Conservation (phyloP, 73 alveolate genomes). For the Uronychia binucleata region DNA sequence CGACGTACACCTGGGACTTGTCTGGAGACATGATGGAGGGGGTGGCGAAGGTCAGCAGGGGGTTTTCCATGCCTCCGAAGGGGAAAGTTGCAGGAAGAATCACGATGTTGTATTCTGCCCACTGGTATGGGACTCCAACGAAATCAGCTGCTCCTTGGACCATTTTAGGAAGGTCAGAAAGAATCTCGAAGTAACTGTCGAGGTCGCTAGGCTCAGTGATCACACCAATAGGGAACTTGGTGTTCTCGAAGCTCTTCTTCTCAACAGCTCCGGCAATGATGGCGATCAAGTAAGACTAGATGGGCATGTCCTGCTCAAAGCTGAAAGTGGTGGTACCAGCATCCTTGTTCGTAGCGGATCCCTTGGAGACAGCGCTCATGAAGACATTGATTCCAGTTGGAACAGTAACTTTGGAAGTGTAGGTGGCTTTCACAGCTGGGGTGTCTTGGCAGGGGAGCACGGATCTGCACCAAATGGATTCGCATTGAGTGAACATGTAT, state of each 20-base stretch:
- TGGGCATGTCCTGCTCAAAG: conserved; percentile 55
- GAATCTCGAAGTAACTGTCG: conserved; percentile 48
- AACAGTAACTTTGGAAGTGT: conserved; percentile 62
- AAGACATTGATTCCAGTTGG: conserved; percentile 28
- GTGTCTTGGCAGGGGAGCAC: conserved; percentile 91
- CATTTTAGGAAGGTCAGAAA: conserved; percentile 61
- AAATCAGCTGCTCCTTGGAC: conserved; percentile 63
- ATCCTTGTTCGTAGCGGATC: conserved; percentile 17
- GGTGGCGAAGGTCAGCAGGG: conserved; percentile 85
- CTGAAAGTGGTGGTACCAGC: conserved; percentile 43
- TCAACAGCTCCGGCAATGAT: conserved; percentile 79
- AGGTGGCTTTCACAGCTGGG: conserved; percentile 82
- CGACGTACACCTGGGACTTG: conserved; percentile 73
- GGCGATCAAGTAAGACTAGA: conserved; percentile 79
- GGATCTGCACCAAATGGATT: conserved; percentile 83
- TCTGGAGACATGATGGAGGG: conserved; percentile 84
- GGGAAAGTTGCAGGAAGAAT: conserved; percentile 91
- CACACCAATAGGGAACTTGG: conserved; percentile 31
- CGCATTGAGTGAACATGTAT: conserved; percentile 87
- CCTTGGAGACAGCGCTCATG: conserved; percentile 58
- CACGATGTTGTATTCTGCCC: conserved; percentile 82
- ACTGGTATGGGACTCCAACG: conserved; percentile 64
- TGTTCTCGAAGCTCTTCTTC: conserved; percentile 50
- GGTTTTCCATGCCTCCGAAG: conserved; percentile 95
- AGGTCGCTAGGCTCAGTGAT: conserved; percentile 71